Evolutionary conservation across 2,329 filamentous ascomycete genomes (phyloP).

Genomic region (Chaetomiaceae sp.): DNA sequence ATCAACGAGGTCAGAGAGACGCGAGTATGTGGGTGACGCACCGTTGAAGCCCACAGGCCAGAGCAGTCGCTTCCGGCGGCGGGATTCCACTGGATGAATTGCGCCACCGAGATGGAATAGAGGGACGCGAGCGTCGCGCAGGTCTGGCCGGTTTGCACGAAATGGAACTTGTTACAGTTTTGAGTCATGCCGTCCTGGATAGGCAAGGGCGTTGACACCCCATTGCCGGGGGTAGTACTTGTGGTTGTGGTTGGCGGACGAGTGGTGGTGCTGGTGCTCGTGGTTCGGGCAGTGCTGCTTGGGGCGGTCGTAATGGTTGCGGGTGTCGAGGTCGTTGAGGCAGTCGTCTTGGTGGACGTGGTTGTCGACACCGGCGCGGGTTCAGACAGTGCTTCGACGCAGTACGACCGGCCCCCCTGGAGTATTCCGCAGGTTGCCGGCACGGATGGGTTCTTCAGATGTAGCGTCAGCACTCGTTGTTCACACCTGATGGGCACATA

Average conservation of each 20-base stretch:
- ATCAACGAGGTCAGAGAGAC: too few relatives aligned
- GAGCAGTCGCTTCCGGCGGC: slow-evolving; percentile 9
- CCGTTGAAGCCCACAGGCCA: slow-evolving; percentile 7
- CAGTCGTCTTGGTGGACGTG: not conserved
- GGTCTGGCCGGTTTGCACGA: slow-evolving; percentile 2
- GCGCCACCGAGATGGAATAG: slow-evolving; percentile 6
- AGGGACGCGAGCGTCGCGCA: slow-evolving; percentile 13
- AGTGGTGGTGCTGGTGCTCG: not conserved
- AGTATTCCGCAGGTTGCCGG: not conserved
- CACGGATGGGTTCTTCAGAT: not conserved
- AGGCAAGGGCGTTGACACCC: slow-evolving; percentile 26
- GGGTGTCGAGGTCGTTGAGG: not conserved
- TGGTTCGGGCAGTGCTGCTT: not conserved
- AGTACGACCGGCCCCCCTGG: not conserved
- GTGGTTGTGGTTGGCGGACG: not conserved
- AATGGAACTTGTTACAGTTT: slow-evolving; percentile 17
- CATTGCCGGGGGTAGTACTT: slow-evolving; percentile 10
- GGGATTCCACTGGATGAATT: slow-evolving; percentile 11
- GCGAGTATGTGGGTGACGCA: not conserved
- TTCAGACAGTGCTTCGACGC: not conserved
- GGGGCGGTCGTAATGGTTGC: too few relatives aligned
- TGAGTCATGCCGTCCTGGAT: slow-evolving; percentile 29
- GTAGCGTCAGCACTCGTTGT: not conserved
- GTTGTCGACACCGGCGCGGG: slow-evolving; percentile 13
- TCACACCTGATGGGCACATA: not conserved